A percentile compares a stretch with the other conserved stretches of the same genome.
Evolutionary conservation across 2,329 filamentous ascomycete species (phyloP).

Genomic region (Hypomyces perniciosus): DNA sequence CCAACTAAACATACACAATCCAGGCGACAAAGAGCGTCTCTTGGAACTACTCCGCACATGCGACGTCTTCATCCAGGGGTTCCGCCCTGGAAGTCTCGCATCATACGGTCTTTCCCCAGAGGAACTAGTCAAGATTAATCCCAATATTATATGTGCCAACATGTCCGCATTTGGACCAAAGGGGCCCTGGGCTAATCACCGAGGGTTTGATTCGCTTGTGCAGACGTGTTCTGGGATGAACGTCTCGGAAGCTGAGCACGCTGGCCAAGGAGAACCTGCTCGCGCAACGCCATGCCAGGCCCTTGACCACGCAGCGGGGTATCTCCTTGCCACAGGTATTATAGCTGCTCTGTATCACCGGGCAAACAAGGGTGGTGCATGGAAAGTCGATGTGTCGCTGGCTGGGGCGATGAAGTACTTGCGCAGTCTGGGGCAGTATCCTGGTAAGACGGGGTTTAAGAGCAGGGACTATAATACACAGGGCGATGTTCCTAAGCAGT

Average conservation of each 20-base stretch:
- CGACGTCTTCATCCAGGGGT: slow-evolving; percentile 60
- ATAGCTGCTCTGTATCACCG: slow-evolving; percentile 44
- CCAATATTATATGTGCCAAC: slow-evolving; percentile 43
- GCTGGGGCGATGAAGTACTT: slow-evolving; percentile 52
- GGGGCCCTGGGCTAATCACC: slow-evolving; percentile 35
- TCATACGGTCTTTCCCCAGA: slow-evolving; percentile 32
- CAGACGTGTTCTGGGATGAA: slow-evolving; percentile 53
- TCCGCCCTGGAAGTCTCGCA: slow-evolving; percentile 50
- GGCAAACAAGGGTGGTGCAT: slow-evolving; percentile 33
- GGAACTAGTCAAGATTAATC: slow-evolving; percentile 33
- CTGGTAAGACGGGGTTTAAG: slow-evolving; percentile 38
- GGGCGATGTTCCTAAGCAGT: slow-evolving; percentile 26
- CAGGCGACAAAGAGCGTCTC: slow-evolving; percentile 44
- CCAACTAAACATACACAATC: slow-evolving; percentile 52
- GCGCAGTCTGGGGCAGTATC: slow-evolving; percentile 46
- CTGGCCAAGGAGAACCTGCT: slow-evolving; percentile 31
- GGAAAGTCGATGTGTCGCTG: slow-evolving; percentile 49
- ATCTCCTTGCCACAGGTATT: slow-evolving; percentile 48
- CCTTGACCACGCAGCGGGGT: slow-evolving; percentile 50
- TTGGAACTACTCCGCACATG: slow-evolving; percentile 50
- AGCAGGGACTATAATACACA: slow-evolving; percentile 25
- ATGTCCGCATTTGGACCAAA: slow-evolving; percentile 46
- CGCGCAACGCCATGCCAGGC: slow-evolving; percentile 47
- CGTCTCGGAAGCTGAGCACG: slow-evolving; percentile 45
- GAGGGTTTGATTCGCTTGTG: slow-evolving; percentile 48